Evolutionary conservation across 352 stramenopile genomes (phyloP), one percentile per base, ranked within the genome.

Genomic region (Phytophthora pinifolia): DNA sequence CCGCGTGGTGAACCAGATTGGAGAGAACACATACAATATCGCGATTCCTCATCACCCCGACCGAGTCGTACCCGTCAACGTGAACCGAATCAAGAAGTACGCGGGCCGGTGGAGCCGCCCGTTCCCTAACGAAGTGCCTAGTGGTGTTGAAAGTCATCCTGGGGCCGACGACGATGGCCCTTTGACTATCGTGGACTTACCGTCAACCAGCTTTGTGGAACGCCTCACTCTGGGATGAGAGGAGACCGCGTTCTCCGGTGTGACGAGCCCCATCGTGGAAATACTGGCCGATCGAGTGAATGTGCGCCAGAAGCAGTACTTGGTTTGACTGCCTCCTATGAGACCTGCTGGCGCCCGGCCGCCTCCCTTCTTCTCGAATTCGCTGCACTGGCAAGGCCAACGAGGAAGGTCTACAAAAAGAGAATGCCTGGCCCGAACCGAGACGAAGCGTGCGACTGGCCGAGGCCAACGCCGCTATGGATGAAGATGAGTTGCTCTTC

Each of bases 401-500:
- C n/a, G n/a, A n/a, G n/a, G n/a, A n/a, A n/a, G n/a, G n/a, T n/a
- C 30, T 30, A 2, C 41, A 22, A 9, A 6, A 9, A 2, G 31
- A 49, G 6, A 9, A 44, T 8, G 50, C 30, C 3, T 27, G 25
- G 17, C 18, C 39, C 0, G 41, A 42, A 7, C 15, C 44, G 4
- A 30, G 50, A 14, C n/a, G 50, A 1, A 44, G 38, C 4, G 50
- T 37, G 5, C 50, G 50, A 0, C 12, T 50, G 18, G 31, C 18
- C 1, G 50, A 58, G 13, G 39, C 50, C 4, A 50, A 58, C 14
- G 32, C 50, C 1, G 18, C 22, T n/a, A 31, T 37, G 10, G 50
- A 58, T 9, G 50, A 50, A 7, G 39, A 49, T 6, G 50, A 45
- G 15, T n/a, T 49, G 9, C 39, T 50, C 9, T 49, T 58, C 5